Evolutionary conservation across 2,329 filamentous ascomycete genomes (phyloP).

Genomic region (Calonectria ilicicola): DNA sequence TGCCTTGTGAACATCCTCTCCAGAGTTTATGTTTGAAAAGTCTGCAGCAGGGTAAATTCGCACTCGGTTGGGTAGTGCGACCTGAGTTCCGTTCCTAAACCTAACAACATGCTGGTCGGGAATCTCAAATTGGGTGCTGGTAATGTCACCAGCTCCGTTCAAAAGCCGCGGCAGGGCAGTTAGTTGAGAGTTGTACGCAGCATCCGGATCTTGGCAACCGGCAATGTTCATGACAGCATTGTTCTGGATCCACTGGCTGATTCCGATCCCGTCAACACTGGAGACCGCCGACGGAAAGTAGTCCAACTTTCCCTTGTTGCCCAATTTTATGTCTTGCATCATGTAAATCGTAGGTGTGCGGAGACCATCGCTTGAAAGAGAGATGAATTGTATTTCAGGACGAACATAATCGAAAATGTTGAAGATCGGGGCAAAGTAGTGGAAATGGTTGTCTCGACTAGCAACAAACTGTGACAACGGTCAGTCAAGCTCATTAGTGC

Average conservation of each 20-base stretch:
- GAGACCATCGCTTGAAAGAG: constrained; percentile 34
- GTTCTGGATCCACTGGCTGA: constrained; percentile 38
- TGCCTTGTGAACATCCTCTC: background rate
- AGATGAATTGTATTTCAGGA: constrained; percentile 25
- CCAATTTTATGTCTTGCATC: constrained; percentile 12
- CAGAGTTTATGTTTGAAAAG: background rate
- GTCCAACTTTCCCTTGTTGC: constrained; percentile 22
- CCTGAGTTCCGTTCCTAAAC: constrained; percentile 1
- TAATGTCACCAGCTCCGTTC: background rate
- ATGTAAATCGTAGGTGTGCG: constrained; percentile 33
- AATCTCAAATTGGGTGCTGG: background rate
- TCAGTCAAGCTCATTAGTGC: background rate
- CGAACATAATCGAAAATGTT: constrained; percentile 30
- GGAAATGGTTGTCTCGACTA: constrained; percentile 37
- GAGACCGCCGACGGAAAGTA: constrained; percentile 37
- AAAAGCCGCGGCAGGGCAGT: background rate
- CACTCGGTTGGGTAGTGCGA: background rate
- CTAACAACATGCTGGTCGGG: constrained; percentile 8
- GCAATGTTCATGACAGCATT: constrained; percentile 22
- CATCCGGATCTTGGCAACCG: constrained; percentile 15
- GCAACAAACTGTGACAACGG: constrained; percentile 29
- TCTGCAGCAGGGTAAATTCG: background rate
- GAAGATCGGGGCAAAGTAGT: constrained; percentile 33
- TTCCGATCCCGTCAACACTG: constrained; percentile 31
- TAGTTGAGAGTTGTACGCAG: background rate